phyloP scores from a whole-genome alignment of 805 yeast species.

The Suhomyces canberraensis region DNA sequence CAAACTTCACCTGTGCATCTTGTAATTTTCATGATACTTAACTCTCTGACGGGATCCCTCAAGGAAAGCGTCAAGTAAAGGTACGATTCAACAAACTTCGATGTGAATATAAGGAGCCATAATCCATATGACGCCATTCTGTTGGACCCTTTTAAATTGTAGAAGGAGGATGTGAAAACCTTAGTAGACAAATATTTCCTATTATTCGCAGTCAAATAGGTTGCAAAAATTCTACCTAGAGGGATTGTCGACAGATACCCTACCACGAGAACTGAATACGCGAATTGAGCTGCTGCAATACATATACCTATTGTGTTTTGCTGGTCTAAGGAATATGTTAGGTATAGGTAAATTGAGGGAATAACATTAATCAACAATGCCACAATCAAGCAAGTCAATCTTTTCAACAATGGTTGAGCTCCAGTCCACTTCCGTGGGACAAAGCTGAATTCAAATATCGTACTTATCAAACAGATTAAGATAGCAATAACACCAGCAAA shows the following conservation, averaged over 20 bases:
- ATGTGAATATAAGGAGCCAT: slow-evolving; percentile 64
- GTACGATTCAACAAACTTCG: slow-evolving; percentile 74
- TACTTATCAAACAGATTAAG: slow-evolving; percentile 52
- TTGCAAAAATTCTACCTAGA: slow-evolving; percentile 49
- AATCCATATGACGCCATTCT: slow-evolving; percentile 61
- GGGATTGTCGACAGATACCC: slow-evolving; percentile 62
- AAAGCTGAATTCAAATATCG: slow-evolving; percentile 54
- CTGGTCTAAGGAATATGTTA: slow-evolving; percentile 30
- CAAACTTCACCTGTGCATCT: slow-evolving; percentile 61
- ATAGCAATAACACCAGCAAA: slow-evolving; percentile 63
- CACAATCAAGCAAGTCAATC: slow-evolving; percentile 42
- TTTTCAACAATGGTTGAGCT: slow-evolving; percentile 52
- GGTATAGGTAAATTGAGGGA: slow-evolving; percentile 55
- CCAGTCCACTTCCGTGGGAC: slow-evolving; percentile 77
- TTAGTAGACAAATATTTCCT: slow-evolving; percentile 51
- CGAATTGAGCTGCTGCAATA: slow-evolving; percentile 53
- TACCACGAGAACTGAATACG: slow-evolving; percentile 52
- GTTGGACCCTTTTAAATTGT: slow-evolving; percentile 50
- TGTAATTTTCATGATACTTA: slow-evolving; percentile 51
- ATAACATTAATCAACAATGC: slow-evolving; percentile 43
- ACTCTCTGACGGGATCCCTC: slow-evolving; percentile 69
- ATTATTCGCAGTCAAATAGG: slow-evolving; percentile 23
- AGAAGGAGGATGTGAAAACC: slow-evolving; percentile 59
- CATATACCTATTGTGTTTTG: slow-evolving; percentile 34
- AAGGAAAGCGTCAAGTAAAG: slow-evolving; percentile 71